phyloP scores from a whole-genome alignment of 371 early-diverging fungal genomes.

The Mucor velutinosus region DNA sequence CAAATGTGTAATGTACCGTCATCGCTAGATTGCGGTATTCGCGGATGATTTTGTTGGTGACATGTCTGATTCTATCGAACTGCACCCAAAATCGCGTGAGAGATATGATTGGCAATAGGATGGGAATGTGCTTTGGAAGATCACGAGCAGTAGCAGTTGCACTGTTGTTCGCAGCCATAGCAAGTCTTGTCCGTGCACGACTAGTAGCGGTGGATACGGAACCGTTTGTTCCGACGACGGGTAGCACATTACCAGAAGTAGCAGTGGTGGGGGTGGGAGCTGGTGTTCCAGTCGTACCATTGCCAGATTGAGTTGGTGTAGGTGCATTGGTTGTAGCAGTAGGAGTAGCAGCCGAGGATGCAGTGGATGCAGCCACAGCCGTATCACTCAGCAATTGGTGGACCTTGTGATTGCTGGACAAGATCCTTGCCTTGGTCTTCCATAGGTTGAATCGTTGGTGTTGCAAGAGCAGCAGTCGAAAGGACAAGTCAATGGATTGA shows the following conservation, averaged over 20 bases:
- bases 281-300: background rate
- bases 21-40: slow-evolving; percentile 35
- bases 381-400: slow-evolving; percentile 27
- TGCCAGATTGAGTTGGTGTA: background rate
- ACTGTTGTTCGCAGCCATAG: background rate
- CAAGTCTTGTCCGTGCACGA: background rate
- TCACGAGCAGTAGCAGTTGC: slow-evolving; percentile 4
- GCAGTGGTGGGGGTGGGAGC: slow-evolving; percentile 2
- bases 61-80: slow-evolving; percentile 45
- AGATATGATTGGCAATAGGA: slow-evolving; percentile 39
- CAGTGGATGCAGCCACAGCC: background rate
- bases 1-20: slow-evolving; percentile 39
- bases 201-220: background rate
- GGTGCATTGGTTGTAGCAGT: slow-evolving; percentile 4
- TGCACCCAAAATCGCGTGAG: slow-evolving; percentile 46
- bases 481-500: slow-evolving; percentile 31
- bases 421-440: slow-evolving; percentile 34
- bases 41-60: slow-evolving; percentile 30
- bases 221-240: background rate
- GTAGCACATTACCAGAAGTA: background rate
- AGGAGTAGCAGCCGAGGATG: slow-evolving; percentile 1
- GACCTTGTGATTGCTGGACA: slow-evolving; percentile 35
- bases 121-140: slow-evolving; percentile 30
- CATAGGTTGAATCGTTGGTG: slow-evolving; percentile 44
- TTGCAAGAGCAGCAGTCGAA: slow-evolving; percentile 43